Conservation (phyloP, 345 rosid genomes). For the Melaleuca quinquenervia region DNA sequence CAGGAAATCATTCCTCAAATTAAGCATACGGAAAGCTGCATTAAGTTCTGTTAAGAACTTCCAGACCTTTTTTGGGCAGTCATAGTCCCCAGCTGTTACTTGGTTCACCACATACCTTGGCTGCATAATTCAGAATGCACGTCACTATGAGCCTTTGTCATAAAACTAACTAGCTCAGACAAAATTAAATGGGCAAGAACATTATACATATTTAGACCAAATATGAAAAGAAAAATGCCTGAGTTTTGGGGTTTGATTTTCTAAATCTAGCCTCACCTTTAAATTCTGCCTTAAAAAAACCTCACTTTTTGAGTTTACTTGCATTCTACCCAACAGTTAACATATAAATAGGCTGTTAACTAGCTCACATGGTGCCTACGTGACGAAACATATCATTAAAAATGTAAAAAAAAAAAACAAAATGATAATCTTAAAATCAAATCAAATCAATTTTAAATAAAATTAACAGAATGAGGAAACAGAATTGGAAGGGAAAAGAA, state of each 20-base stretch:
- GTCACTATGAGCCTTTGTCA: not conserved
- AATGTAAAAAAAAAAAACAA: not conserved
- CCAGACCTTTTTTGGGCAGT: slow-evolving; percentile 83
- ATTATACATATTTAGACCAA: not conserved
- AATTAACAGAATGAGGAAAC: not conserved
- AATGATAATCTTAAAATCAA: not conserved
- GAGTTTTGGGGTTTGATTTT: not conserved
- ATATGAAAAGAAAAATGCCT: not conserved
- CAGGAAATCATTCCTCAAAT: slow-evolving; percentile 88
- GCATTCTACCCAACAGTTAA: not conserved
- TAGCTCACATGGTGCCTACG: not conserved
- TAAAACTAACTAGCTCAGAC: not conserved
- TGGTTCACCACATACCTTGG: slow-evolving; percentile 89
- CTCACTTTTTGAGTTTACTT: not conserved
- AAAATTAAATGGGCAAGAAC: not conserved
- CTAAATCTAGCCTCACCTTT: not conserved
- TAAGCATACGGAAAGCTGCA: slow-evolving; percentile 86
- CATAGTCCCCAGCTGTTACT: slow-evolving; percentile 86
- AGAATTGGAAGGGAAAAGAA: not conserved
- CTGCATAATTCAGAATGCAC: slow-evolving; percentile 20
- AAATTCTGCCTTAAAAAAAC: not conserved
- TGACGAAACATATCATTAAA: not conserved
- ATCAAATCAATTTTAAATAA: not conserved
- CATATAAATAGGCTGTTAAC: not conserved
- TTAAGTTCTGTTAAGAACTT: slow-evolving; percentile 82